Evolutionary conservation across 495 filamentous ascomycete species (phyloP), one percentile per base, ranked within the genome.

Genomic region (Hamigera avellanea): DNA sequence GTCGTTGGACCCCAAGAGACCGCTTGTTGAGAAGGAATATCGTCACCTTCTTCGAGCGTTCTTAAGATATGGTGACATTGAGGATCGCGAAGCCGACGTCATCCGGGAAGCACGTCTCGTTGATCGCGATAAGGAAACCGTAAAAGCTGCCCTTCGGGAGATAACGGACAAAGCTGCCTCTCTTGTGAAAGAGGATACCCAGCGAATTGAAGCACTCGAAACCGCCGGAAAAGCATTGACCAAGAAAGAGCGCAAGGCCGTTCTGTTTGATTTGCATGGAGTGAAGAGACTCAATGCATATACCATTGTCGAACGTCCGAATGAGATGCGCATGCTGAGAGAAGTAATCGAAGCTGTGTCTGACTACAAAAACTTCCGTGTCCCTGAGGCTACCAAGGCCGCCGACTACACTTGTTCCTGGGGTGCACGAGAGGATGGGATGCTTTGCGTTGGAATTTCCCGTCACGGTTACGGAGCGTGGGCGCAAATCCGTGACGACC

Each of bases 181-280:
- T 32, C 66, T 86, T 4, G 73, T 87, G 10, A 69, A 75, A 32
- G 83, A 85, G 33, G 84, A 93, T 28, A 53, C 67, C 10, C 61
- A 67, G 5, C 63, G 71, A 37, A 56, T 81, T 14, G 71, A 75
- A 18, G 68, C 67, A 2, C 52, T 78, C 32, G 78, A 85, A 58
- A 73, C 74, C 32, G 70, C 76, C 36, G 66, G 74, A 0, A 80
- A 81, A 49, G 84, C 86, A 49, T 70, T 77, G 6, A 93, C 88
- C 0, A 95, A 95, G 63, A 98, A 96, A 52, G 89, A 96, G 51
- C 86, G 83, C 56, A 96, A 96, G 49, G 89, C 93, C 1, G 85
- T 95, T 13, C 64, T 96, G 28, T 95, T 99, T 43, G 85, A 95
- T 46, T 91, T 83, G 53, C 78, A 81, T 21, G 86, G 86, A 25